A percentile compares a stretch with the other conserved stretches of the same genome.
Conservation (phyloP, 179 eudicot species). For the Heliamphora pulchella region DNA sequence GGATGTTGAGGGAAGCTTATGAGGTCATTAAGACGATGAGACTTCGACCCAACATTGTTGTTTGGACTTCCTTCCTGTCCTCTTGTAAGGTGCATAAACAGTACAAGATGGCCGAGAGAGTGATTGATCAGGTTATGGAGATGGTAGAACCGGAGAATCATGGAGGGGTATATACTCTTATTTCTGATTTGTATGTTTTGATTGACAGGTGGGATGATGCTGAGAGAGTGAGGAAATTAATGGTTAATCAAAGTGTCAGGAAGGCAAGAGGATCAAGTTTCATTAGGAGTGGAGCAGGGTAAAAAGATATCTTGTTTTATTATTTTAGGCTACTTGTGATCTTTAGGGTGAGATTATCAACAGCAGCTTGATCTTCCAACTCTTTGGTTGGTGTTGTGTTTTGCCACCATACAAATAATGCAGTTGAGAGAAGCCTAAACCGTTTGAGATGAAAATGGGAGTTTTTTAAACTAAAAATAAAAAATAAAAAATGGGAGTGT, state of each 20-base stretch:
- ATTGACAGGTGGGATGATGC: constrained; percentile 28
- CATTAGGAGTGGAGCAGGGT: constrained; percentile 16
- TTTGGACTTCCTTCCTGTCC: constrained; percentile 35
- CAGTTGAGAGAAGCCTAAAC: too few species aligned
- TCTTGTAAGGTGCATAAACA: constrained; percentile 34
- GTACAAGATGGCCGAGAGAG: constrained; percentile 32
- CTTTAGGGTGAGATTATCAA: too few species aligned
- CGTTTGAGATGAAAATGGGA: too few species aligned
- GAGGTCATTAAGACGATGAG: constrained; percentile 33
- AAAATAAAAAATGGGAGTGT: too few species aligned
- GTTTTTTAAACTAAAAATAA: too few species aligned
- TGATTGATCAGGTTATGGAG: constrained; percentile 24
- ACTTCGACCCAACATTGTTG: constrained; percentile 24
- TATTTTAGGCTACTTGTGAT: too few species aligned
- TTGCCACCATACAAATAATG: too few species aligned
- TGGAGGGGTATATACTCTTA: constrained; percentile 33
- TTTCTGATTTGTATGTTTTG: constrained; percentile 27
- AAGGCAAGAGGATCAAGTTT: constrained; percentile 34
- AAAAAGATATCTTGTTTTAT: not conserved
- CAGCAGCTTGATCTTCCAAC: too few species aligned
- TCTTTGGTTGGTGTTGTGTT: too few species aligned
- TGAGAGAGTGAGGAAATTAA: constrained; percentile 27
- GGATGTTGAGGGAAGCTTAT: constrained; percentile 36
- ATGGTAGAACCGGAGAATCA: constrained; percentile 26
- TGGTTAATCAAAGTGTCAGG: constrained; percentile 25